Base-by-base conservation (phyloP, 192 early-diverging fungal genomes). In the Jimgerdemannia lactiflua region DNA sequence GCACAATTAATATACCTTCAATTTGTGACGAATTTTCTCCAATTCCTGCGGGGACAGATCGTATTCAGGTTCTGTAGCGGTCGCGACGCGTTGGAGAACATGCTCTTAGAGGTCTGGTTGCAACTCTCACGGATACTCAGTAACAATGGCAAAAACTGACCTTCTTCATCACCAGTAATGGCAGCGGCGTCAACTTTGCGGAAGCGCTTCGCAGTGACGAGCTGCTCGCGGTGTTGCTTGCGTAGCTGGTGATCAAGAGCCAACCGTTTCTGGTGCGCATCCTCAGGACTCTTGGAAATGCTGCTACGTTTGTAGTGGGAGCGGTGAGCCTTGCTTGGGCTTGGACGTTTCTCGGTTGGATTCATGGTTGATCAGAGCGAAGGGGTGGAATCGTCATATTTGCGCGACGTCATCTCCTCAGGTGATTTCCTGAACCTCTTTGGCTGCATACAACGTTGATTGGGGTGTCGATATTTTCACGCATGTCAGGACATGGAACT, bases 131-230 rank as follows among this genome's bases (percentile, higher is more conserved):
- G 29, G 29, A 29, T 29, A 29, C 29, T 29, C 29, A 29, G 29
- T 1, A 14, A 59, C 49, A 59, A 59, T 59, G 49, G 49, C 8
- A 59, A 59, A 10, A 59, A 59, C 49, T 14, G 49, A 59, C 49
- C 49, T 59, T 72, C 68, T 65, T 70, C 70, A 19, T 77, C 79
- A 67, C 74, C 75, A 18, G 71, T 70, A 68, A 40, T 67, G 11
- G 67, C 70, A 73, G 63, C 49, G 71, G 49, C 79, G 77, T 18
- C 70, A 69, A 43, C 77, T 72, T 75, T 85, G 65, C 86, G 85
- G 43, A 89, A 87, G 7, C 92, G 80, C 70, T 92, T 93, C 44
- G 90, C 86, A 73, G 89, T 91, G 67, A 92, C 87, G 11, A 92
- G 75, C 65, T 91, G 90, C 70, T 93, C 91, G 18, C 92, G 88